Percentiles rank a stretch among this genome's conserved stretches.
These are phyloP conservation scores for Clarireedia sp. DNA, from an alignment of 2,329 filamentous ascomycete species.

Conservation along the genomic window DNA sequence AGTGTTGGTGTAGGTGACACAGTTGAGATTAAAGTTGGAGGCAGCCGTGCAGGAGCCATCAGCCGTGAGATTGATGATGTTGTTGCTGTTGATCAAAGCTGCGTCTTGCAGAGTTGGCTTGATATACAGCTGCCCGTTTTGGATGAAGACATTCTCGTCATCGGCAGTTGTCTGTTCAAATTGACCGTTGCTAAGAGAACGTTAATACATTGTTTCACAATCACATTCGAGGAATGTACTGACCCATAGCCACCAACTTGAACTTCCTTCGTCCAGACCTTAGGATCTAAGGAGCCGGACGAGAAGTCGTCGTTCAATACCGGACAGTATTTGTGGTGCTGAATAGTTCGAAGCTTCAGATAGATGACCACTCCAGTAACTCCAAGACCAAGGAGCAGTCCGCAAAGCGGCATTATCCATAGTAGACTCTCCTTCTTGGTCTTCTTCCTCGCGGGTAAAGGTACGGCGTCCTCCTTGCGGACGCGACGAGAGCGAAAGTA, in stretches of 20 bases:
- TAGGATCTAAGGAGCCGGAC: slow-evolving; percentile 25
- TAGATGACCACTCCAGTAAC: slow-evolving; percentile 64
- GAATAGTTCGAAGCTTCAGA: slow-evolving; percentile 61
- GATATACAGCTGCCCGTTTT: slow-evolving; percentile 63
- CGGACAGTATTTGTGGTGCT: slow-evolving; percentile 66
- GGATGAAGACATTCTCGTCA: slow-evolving; percentile 67
- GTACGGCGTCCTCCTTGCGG: slow-evolving; percentile 60
- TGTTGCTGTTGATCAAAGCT: slow-evolving; percentile 56
- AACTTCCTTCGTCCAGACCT: slow-evolving; percentile 42
- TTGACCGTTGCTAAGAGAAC: slow-evolving; percentile 57
- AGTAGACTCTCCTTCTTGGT: slow-evolving; percentile 76
- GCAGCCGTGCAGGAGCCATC: slow-evolving; percentile 55
- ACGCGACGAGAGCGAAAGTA: slow-evolving; percentile 71
- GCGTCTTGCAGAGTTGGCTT: slow-evolving; percentile 70
- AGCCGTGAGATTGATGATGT: slow-evolving; percentile 57
- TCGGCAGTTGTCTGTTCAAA: slow-evolving; percentile 68
- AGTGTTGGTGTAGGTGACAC: slow-evolving; percentile 64
- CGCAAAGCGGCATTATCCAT: slow-evolving; percentile 65
- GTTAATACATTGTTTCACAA: neutral
- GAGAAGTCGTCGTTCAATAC: slow-evolving; percentile 45
- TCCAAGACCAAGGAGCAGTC: slow-evolving; percentile 59
- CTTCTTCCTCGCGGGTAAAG: slow-evolving; percentile 62
- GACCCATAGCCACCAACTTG: slow-evolving; percentile 33
- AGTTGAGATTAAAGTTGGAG: slow-evolving; percentile 49
- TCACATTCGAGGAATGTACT: slow-evolving; percentile 43